Percentiles rank a stretch among this genome's conserved stretches.
Evolutionary conservation across 495 filamentous ascomycete species (phyloP).

Genomic region (Xylaria grammica): DNA sequence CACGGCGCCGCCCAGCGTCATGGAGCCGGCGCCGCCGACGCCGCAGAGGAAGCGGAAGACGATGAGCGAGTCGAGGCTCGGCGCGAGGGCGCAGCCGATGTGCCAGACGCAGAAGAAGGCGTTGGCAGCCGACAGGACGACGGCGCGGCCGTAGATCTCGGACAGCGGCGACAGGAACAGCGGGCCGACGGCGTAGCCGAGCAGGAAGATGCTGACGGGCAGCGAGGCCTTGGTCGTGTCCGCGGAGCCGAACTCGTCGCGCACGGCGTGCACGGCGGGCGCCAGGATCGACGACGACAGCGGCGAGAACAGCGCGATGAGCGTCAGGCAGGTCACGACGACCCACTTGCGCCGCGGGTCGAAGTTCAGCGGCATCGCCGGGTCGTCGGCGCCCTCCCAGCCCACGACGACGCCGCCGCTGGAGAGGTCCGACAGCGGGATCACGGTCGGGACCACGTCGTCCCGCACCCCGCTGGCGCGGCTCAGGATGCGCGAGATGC

Average conservation of each 20-base stretch:
- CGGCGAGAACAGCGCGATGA: conserved; percentile 65
- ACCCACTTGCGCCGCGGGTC: conserved; percentile 67
- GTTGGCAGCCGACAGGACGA: conserved; percentile 66
- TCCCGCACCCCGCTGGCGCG: conserved; percentile 23
- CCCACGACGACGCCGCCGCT: conserved; percentile 56
- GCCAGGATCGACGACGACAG: conserved; percentile 71
- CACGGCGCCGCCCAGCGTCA: conserved; percentile 59
- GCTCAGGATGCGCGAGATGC: conserved; percentile 11
- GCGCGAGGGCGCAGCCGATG: conserved; percentile 71
- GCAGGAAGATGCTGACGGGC: conserved; percentile 50
- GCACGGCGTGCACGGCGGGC: conserved; percentile 60
- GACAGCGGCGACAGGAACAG: conserved; percentile 64
- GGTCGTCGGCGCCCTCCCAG: conserved; percentile 70
- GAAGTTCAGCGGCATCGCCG: conserved; percentile 76
- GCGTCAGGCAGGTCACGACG: conserved; percentile 57
- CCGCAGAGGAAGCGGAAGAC: conserved; percentile 71
- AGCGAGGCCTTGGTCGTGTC: conserved; percentile 37
- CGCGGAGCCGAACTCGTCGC: conserved; percentile 56
- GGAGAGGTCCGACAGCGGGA: conserved; percentile 54
- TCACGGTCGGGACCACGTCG: conserved; percentile 24
- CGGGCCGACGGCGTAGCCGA: conserved; percentile 51
- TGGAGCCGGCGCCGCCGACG: conserved; percentile 59
- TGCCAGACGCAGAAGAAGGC: conserved; percentile 72
- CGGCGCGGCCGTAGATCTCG: conserved; percentile 74
- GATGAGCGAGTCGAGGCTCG: conserved; percentile 61